These are phyloP conservation scores for Rhynchosporium agropyri DNA, from an alignment of 2,329 filamentous ascomycete species.

Conservation along the genomic window DNA sequence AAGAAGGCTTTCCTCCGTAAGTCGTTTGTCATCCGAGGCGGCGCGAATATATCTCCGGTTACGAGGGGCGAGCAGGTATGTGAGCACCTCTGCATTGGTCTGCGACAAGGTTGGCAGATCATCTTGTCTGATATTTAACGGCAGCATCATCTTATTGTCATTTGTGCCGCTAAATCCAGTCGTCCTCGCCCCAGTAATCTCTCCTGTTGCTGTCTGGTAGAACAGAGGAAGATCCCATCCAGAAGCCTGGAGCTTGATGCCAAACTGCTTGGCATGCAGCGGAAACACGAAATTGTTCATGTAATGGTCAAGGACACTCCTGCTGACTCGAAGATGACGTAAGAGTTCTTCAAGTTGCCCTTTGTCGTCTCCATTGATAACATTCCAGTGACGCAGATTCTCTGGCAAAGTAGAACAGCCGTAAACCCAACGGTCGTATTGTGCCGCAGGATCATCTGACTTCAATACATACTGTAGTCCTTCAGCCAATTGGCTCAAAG, in stretches of 20 bases:
- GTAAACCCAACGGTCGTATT: slow-evolving; percentile 58
- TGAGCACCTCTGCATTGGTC: slow-evolving; percentile 65
- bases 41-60: slow-evolving; percentile 53
- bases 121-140: slow-evolving; percentile 61
- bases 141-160: slow-evolving; percentile 61
- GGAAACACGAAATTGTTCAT: slow-evolving; percentile 68
- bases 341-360: slow-evolving; percentile 55
- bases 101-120: slow-evolving; percentile 59
- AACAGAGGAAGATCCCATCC: slow-evolving; percentile 68
- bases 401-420: slow-evolving; percentile 48
- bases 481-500: slow-evolving; percentile 47
- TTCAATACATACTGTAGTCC: slow-evolving; percentile 50
- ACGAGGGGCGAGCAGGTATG: slow-evolving; percentile 53
- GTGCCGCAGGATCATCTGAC: slow-evolving; percentile 54
- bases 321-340: slow-evolving; percentile 50
- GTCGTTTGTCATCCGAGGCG: slow-evolving; percentile 42
- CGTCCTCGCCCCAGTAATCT: slow-evolving; percentile 44
- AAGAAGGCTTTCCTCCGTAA: slow-evolving; percentile 52
- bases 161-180: slow-evolving; percentile 76
- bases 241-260: slow-evolving; percentile 63
- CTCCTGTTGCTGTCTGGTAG: neutral
- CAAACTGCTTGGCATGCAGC: slow-evolving; percentile 64
- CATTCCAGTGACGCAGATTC: slow-evolving; percentile 53
- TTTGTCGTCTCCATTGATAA: slow-evolving; percentile 62
- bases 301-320: slow-evolving; percentile 60